phyloP scores from a whole-genome alignment of 352 stramenopile genomes.

The Pythium myriotylum region DNA sequence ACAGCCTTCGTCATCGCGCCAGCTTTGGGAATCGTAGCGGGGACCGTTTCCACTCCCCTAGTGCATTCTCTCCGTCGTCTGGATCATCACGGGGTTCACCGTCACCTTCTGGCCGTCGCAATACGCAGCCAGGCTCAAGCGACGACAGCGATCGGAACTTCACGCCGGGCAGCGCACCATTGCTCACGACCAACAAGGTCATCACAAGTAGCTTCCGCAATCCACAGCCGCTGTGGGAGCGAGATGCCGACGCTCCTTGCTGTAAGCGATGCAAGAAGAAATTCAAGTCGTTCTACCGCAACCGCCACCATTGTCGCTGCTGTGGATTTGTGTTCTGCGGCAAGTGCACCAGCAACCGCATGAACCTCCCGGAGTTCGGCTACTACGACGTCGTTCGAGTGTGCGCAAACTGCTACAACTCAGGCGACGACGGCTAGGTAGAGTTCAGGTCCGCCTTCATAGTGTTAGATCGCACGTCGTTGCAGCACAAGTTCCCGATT shows the following conservation, averaged over 20 bases:
- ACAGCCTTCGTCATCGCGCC: constrained; percentile 13
- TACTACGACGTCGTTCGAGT: constrained; percentile 88
- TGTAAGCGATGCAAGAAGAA: constrained; percentile 91
- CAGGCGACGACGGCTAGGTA: constrained; percentile 54
- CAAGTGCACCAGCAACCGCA: constrained; percentile 79
- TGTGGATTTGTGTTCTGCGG: constrained; percentile 87
- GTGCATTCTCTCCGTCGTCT: constrained; percentile 37
- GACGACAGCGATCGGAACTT: constrained; percentile 38
- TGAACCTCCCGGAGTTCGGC: constrained; percentile 86
- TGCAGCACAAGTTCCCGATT: constrained; percentile 48
- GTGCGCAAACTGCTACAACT: constrained; percentile 82
- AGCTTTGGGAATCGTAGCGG: constrained; percentile 20
- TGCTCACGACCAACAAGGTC: constrained; percentile 68
- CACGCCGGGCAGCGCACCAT: constrained; percentile 58
- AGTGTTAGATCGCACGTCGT: neutral
- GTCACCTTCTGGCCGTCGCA: constrained; percentile 19
- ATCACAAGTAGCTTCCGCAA: constrained; percentile 72
- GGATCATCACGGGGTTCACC: constrained; percentile 23
- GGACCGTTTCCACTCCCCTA: constrained; percentile 35
- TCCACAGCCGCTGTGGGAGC: constrained; percentile 83
- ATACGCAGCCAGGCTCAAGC: constrained; percentile 21
- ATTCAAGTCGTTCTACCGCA: constrained; percentile 84
- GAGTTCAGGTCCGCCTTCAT: constrained; percentile 2
- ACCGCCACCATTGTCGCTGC: constrained; percentile 82
- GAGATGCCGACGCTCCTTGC: constrained; percentile 77